Percentiles rank a stretch among this genome's conserved stretches.
These are phyloP conservation scores for Phaeosphaeriaceae sp. DNA, from an alignment of 2,329 filamentous ascomycete species.

Conservation along the genomic window DNA sequence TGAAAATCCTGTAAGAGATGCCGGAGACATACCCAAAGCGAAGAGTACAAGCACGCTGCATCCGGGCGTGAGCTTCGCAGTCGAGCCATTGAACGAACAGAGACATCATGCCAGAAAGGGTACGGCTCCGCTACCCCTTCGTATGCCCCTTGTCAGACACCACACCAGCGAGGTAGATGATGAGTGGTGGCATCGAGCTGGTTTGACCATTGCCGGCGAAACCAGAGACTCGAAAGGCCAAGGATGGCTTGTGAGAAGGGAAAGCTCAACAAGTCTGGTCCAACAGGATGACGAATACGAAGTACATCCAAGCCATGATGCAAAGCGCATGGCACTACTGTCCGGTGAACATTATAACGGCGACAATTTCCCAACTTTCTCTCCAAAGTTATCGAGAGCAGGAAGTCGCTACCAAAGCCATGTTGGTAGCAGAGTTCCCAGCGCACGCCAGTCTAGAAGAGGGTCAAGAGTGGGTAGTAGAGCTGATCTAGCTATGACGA, in stretches of 20 bases:
- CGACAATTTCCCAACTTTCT: constrained; percentile 40
- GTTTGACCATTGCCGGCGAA: constrained; percentile 62
- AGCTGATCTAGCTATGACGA: constrained; percentile 46
- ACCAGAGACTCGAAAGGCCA: constrained; percentile 68
- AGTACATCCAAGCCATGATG: constrained; percentile 28
- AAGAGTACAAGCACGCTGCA: constrained; percentile 54
- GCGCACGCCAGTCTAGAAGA: constrained; percentile 46
- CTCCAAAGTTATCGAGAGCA: constrained; percentile 35
- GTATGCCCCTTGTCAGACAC: constrained; percentile 31
- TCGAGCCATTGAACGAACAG: constrained; percentile 15
- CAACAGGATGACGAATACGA: constrained; percentile 46
- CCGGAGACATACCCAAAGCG: constrained; percentile 52
- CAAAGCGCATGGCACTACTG: constrained; percentile 33
- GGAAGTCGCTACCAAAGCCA: constrained; percentile 48
- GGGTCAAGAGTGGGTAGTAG: constrained; percentile 45
- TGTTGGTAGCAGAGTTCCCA: constrained; percentile 47
- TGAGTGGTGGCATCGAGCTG: constrained; percentile 66
- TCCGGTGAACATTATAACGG: constrained; percentile 44
- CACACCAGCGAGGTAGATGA: constrained; percentile 47
- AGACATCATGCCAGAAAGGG: constrained; percentile 40
- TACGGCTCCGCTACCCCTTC: constrained; percentile 36
- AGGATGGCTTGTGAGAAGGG: constrained; percentile 63
- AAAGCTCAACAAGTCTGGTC: constrained; percentile 62
- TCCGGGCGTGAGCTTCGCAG: constrained; percentile 36
- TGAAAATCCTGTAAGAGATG: constrained; percentile 28